These are phyloP conservation scores for Sechiopsis laciniata DNA, from an alignment of 306 rosid species.

Conservation along the genomic window DNA sequence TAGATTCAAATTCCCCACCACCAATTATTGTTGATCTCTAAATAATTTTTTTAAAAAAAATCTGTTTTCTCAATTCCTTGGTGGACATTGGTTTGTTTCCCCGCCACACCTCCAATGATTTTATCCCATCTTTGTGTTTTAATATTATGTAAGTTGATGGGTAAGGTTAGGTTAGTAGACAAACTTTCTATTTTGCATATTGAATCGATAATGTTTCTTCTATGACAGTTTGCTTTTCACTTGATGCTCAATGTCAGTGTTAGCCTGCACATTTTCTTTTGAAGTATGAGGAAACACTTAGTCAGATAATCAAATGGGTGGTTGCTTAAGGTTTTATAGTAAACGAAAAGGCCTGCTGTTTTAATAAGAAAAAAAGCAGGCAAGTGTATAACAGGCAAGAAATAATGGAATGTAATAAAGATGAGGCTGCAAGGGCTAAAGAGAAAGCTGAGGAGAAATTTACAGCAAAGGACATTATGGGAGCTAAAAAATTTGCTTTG, in stretches of 20 bases:
- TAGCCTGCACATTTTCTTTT: neutral
- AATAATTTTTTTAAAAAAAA: too few relatives aligned
- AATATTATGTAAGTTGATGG: neutral
- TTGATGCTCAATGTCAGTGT: neutral
- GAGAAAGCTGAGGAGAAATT: constrained; percentile 80
- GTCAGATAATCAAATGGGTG: constrained; percentile 9
- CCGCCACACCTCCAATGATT: neutral
- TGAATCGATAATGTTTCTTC: constrained; percentile 7
- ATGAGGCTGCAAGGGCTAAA: constrained; percentile 79
- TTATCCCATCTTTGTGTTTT: neutral
- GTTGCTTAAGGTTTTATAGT: constrained; percentile 6
- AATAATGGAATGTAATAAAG: constrained; percentile 89
- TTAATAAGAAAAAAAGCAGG: neutral
- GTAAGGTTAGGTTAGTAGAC: neutral
- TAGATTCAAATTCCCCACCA: too few relatives aligned
- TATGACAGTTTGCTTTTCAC: constrained; percentile 11
- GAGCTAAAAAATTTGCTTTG: constrained; percentile 77
- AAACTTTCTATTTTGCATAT: neutral
- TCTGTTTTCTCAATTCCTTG: neutral
- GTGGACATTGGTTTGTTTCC: neutral
- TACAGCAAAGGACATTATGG: constrained; percentile 48
- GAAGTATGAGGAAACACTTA: constrained; percentile 1
- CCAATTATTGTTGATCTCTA: too few relatives aligned
- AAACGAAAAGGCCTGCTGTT: neutral
- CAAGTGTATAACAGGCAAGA: neutral